Conservation (phyloP, 768 basidiomycete genomes). For the Xerocomellus amylosporus region DNA sequence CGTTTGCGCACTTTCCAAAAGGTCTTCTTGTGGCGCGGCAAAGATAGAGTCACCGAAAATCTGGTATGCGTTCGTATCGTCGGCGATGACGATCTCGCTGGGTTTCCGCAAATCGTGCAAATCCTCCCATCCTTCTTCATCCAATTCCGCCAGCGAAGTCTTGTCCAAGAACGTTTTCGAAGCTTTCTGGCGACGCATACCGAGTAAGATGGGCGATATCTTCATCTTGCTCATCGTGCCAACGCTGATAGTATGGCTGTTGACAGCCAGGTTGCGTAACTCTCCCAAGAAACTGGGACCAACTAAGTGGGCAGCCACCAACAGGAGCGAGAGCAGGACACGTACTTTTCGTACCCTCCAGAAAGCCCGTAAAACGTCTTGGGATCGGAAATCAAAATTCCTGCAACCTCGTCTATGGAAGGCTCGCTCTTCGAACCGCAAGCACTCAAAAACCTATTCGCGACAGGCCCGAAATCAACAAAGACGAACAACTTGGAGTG, state of each 20-base stretch:
- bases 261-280: slow-evolving; percentile 83
- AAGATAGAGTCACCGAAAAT: slow-evolving; percentile 76
- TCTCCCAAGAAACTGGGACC: slow-evolving; percentile 71
- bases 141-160: slow-evolving; percentile 30
- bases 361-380: slow-evolving; percentile 67
- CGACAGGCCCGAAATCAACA: slow-evolving; percentile 80
- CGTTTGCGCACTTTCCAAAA: slow-evolving; percentile 65
- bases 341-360: slow-evolving; percentile 67
- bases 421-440: slow-evolving; percentile 90
- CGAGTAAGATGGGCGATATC: slow-evolving; percentile 68
- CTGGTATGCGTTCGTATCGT: slow-evolving; percentile 80
- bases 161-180: slow-evolving; percentile 19
- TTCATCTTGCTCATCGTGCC: slow-evolving; percentile 60
- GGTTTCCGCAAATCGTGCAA: slow-evolving; percentile 71
- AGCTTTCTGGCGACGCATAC: slow-evolving; percentile 55
- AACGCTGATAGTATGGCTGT: slow-evolving; percentile 52
- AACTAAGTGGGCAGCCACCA: neutral
- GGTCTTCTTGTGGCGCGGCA: slow-evolving; percentile 84
- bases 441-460: slow-evolving; percentile 79
- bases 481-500: slow-evolving; percentile 84
- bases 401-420: slow-evolving; percentile 76
- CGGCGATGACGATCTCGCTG: slow-evolving; percentile 74
- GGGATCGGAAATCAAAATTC: slow-evolving; percentile 67
- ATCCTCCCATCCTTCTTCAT: slow-evolving; percentile 74
- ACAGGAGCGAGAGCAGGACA: neutral